Evolutionary conservation across 257 asterid genomes (phyloP).

Genomic region (Salvia miltiorrhiza): DNA sequence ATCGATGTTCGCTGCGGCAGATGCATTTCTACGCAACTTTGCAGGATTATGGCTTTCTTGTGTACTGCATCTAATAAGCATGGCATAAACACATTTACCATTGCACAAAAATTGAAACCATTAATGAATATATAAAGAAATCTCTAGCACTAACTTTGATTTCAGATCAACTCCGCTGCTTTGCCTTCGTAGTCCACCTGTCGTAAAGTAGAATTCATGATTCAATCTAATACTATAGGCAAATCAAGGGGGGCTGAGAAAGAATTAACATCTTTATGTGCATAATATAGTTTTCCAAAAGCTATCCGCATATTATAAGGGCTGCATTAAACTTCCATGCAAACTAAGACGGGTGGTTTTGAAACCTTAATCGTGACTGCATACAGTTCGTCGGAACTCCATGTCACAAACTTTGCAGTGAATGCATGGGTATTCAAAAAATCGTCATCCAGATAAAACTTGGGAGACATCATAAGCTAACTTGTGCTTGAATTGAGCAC

Average conservation of each 20-base stretch:
- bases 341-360: background rate
- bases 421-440: too few species aligned
- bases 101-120: conserved; percentile 3
- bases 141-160: conserved; percentile 41
- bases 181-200: conserved; percentile 67
- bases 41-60: conserved; percentile 48
- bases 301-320: background rate
- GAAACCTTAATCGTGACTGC: background rate
- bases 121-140: conserved; percentile 3
- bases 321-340: background rate
- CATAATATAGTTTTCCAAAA: background rate
- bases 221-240: background rate
- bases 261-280: background rate
- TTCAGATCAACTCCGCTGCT: conserved; percentile 66
- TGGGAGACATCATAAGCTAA: background rate
- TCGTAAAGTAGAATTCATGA: conserved; percentile 8
- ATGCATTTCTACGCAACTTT: conserved; percentile 69
- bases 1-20: conserved; percentile 62
- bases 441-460: background rate
- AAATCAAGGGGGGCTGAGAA: background rate
- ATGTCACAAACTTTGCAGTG: too few species aligned
- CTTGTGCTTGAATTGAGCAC: background rate
- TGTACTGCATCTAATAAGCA: conserved; percentile 45
- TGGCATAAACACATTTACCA: conserved; percentile 19
- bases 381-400: too few species aligned